Base-by-base conservation (phyloP, 2,329 filamentous ascomycete species). In the Pseudogymnoascus sp. region DNA sequence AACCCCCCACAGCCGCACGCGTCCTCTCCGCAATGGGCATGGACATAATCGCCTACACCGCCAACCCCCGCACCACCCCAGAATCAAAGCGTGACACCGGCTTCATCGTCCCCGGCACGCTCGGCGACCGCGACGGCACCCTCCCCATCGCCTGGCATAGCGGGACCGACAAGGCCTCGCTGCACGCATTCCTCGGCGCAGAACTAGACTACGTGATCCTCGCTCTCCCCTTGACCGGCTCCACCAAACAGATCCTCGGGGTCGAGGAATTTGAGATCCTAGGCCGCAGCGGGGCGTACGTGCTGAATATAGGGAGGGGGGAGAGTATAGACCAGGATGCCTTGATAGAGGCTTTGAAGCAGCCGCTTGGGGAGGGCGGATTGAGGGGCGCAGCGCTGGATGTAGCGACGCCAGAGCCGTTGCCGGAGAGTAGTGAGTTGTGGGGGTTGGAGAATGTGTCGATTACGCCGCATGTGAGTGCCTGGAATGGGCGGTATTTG, bases 391-490 rank as follows among this genome's bases (percentile, higher is more conserved):
- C 86, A 0, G 84, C 85, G 3, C 73, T 89, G 36, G 87, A 90
- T 74, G 86, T 89, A 1, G 84, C 86, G 12, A 85, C 88, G 66
- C 86, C 86, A 0, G 87, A 90, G 69, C 87, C 87, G 0, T 70
- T 89, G 66, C 84, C 84, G 0, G 67, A 72, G 16, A 80, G 85
- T 42, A 80, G 82, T 67, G 81, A 84, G 67, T 72, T 89, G 60
- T 89, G 87, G 86, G 79, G 79, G 58, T 72, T 84, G 64, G 78
- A 81, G 22, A 87, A 88, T 72, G 79, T 84, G 39, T 78, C 82
- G 63, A 79, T 89, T 36, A 88, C 84, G 66, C 86, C 86, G 64
- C 87, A 90, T 78, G 75, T 88, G 3, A 87, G 82, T 73, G 81
- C 81, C 0, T 65, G 76, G 42, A 81, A 82, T 0, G 74, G 72